Base-by-base conservation (phyloP, 805 yeast species). In the Ascoidea tarda region DNA sequence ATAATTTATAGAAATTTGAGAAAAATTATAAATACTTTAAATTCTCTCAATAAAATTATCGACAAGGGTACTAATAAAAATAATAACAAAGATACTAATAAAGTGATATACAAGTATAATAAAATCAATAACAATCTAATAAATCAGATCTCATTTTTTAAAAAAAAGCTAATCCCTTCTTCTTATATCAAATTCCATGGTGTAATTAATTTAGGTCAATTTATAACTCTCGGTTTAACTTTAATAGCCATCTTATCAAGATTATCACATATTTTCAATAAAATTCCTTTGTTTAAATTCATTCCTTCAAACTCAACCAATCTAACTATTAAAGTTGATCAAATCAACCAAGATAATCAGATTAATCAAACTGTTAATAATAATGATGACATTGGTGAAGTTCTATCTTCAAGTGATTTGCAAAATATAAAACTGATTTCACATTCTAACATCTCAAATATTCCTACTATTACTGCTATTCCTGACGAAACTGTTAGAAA, bases 171-270 rank as follows among this genome's bases (percentile, higher is more conserved):
- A 38, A 38, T 38, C 14, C 8, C 8, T 10, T 8, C 8, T 38
- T 38, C 44, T 10, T 38, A 38, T 38, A 10, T 10, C 14, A 69
- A 69, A 46, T 77, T 77, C 59, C 73, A 73, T 62, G 68, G 75
- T 1, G 69, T 79, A 2, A 64, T 79, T 8, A 73, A 74, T 5
- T 62, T 72, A 49, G 82, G 81, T 1, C 83, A 79, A 57, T 79
- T 75, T 56, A 66, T 77, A 6, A 70, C 73, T 14, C 59, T 79
- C n/a, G 84, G 83, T 2, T 67, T 79, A 57, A 69, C 75, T 0
- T 59, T 79, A 50, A 60, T 78, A 5, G 83, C 76, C 0, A 54
- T 64, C 28, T 54, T 70, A 32, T 65, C 78, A 10, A 66, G 68
- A 48, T 55, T 75, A 6, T 59, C 63, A 47, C 42, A 53, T 4